phyloP scores from a whole-genome alignment of 1,139 yeast species.

The Blastobotrys ciferrii region DNA sequence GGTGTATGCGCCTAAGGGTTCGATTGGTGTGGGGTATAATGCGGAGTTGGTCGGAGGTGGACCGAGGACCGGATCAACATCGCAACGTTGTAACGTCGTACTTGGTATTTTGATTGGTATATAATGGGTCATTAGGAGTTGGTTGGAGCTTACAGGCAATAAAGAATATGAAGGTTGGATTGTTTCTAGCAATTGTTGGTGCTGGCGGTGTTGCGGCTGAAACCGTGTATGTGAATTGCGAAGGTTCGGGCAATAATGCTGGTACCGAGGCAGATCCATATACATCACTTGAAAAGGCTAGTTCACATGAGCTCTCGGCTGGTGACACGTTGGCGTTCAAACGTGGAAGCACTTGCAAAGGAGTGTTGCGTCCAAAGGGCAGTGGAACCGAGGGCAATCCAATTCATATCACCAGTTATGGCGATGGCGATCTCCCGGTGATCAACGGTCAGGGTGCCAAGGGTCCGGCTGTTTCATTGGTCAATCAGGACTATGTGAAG shows the following conservation, averaged over 20 bases:
- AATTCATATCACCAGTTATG: slow-evolving; percentile 7
- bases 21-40: too few relatives aligned
- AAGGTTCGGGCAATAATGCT: neutral
- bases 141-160: too few relatives aligned
- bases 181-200: neutral
- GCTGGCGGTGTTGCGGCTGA: neutral
- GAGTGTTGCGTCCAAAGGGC: slow-evolving; percentile 7
- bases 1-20: too few relatives aligned
- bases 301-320: neutral
- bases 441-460: slow-evolving; percentile 9
- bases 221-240: slow-evolving; percentile 6
- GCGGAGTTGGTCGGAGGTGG: too few relatives aligned
- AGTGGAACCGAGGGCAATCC: slow-evolving; percentile 2
- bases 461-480: slow-evolving; percentile 1
- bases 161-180: neutral
- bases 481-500: slow-evolving; percentile 9
- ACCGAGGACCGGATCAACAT: too few relatives aligned
- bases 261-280: slow-evolving; percentile 6
- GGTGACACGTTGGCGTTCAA: slow-evolving; percentile 8
- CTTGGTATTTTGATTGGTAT: too few relatives aligned
- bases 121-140: too few relatives aligned
- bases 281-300: slow-evolving; percentile 5
- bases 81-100: too few relatives aligned
- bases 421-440: slow-evolving; percentile 7
- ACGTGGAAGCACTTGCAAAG: slow-evolving; percentile 6